Evolutionary conservation across 2,329 filamentous ascomycete genomes (phyloP).

Genomic region (Xylariaceae sp.): DNA sequence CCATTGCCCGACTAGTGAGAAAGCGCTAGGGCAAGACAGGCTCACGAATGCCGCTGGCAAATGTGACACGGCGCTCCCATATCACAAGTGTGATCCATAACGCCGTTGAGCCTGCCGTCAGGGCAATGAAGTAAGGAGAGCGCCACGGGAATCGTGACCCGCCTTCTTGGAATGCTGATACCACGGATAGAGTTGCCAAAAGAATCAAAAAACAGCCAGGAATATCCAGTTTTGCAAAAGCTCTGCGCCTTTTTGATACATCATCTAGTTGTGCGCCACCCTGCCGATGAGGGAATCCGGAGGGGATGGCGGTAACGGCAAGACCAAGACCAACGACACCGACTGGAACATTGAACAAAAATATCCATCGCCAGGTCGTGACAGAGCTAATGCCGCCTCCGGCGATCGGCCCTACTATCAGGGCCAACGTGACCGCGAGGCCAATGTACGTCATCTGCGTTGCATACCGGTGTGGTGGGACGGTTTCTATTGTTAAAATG

Average conservation of each 20-base stretch:
- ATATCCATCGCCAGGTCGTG: constrained; percentile 15
- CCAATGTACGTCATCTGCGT: neutral
- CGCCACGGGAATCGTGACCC: no score
- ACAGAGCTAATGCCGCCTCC: constrained; percentile 8
- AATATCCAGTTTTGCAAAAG: neutral
- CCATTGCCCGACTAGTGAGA: no score
- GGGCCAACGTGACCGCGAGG: constrained; percentile 1
- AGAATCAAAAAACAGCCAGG: constrained; percentile 18
- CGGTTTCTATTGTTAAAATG: constrained; percentile 69
- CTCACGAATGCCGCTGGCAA: no score
- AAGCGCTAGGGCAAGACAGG: no score
- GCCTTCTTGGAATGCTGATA: no score
- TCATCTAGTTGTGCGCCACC: constrained; percentile 11
- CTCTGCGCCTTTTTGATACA: neutral
- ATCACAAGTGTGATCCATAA: no score
- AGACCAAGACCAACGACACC: no score
- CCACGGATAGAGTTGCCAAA: no score
- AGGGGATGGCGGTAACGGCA: neutral
- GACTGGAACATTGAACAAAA: constrained; percentile 15
- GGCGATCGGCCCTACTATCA: constrained; percentile 10
- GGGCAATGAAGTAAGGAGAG: no score
- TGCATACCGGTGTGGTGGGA: constrained; percentile 42
- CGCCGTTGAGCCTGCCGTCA: no score
- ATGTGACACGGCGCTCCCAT: no score
- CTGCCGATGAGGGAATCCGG: constrained; percentile 6